phyloP scores from a whole-genome alignment of 2,329 filamentous ascomycete species.

The Colletotrichum spinosum region DNA sequence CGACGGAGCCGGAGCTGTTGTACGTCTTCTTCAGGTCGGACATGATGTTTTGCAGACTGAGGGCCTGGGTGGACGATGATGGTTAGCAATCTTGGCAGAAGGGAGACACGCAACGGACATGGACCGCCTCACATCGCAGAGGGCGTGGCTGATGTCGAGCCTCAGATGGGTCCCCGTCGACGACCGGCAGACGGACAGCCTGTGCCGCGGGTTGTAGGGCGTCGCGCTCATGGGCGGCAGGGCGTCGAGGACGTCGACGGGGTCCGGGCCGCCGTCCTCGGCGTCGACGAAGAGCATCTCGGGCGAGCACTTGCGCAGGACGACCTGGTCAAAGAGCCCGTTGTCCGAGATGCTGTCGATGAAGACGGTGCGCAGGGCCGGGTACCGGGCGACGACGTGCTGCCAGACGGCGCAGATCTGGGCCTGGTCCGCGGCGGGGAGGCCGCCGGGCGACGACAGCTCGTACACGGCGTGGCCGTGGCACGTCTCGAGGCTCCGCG shows the following conservation, averaged over 20 bases:
- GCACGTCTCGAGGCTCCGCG: conserved; percentile 53
- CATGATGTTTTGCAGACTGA: conserved; percentile 59
- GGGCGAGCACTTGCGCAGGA: conserved; percentile 60
- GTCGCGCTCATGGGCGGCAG: conserved; percentile 54
- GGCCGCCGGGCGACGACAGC: conserved; percentile 51
- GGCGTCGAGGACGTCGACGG: conserved; percentile 52
- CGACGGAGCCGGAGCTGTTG: conserved; percentile 51
- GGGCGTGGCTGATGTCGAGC: conserved; percentile 62
- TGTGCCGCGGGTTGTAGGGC: conserved; percentile 58
- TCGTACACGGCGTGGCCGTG: conserved; percentile 62
- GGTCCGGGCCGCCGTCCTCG: conserved; percentile 48
- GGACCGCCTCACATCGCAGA: conserved; percentile 56
- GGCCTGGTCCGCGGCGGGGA: conserved; percentile 52
- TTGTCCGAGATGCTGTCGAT: conserved; percentile 61
- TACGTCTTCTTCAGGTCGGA: conserved; percentile 60
- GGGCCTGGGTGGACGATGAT: conserved; percentile 12
- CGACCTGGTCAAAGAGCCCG: conserved; percentile 62
- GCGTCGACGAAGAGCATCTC: conserved; percentile 66
- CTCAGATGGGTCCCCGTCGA: conserved; percentile 58
- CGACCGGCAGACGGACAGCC: conserved; percentile 62
- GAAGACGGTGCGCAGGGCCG: conserved; percentile 62
- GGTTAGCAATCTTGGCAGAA: neutral
- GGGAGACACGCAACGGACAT: neutral
- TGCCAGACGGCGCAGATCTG: conserved; percentile 64
- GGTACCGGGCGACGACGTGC: conserved; percentile 57